Evolutionary conservation across 305 asterid species (phyloP).

Genomic region (Plantago coronopus): DNA sequence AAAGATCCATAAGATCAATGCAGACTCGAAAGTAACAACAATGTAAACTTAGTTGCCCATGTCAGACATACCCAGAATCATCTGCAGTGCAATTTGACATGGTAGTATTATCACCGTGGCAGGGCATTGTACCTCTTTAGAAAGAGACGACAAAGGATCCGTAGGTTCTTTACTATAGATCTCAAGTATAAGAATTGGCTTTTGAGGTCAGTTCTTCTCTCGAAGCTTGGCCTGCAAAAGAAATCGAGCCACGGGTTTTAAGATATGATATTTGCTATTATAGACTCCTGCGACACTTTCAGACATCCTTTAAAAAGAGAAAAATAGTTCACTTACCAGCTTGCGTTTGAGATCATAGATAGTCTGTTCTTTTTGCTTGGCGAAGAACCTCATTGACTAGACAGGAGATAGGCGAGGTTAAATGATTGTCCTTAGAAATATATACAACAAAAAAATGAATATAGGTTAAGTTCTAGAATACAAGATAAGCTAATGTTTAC

Average conservation of each 20-base stretch:
- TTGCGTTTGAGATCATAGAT: constrained; percentile 47
- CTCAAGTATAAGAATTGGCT: constrained; percentile 20
- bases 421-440: not conserved
- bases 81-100: no score
- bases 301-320: constrained; percentile 1
- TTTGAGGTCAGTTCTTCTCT: constrained; percentile 26
- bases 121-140: not conserved
- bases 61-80: not conserved
- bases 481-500: constrained; percentile 27
- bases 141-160: constrained; percentile 19
- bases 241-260: constrained; percentile 9
- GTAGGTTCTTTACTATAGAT: not conserved
- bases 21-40: not conserved
- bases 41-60: not conserved
- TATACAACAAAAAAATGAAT: not conserved
- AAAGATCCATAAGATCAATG: not conserved
- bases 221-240: constrained; percentile 39
- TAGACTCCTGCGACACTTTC: not conserved
- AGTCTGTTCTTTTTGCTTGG: constrained; percentile 54
- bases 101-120: not conserved
- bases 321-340: constrained; percentile 44
- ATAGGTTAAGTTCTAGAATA: not conserved
- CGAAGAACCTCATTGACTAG: constrained; percentile 85
- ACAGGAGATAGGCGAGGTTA: constrained; percentile 11
- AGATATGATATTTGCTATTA: constrained; percentile 5